Conservation (phyloP, 2,329 filamentous ascomycete genomes). For the Parastagonospora nodorum region DNA sequence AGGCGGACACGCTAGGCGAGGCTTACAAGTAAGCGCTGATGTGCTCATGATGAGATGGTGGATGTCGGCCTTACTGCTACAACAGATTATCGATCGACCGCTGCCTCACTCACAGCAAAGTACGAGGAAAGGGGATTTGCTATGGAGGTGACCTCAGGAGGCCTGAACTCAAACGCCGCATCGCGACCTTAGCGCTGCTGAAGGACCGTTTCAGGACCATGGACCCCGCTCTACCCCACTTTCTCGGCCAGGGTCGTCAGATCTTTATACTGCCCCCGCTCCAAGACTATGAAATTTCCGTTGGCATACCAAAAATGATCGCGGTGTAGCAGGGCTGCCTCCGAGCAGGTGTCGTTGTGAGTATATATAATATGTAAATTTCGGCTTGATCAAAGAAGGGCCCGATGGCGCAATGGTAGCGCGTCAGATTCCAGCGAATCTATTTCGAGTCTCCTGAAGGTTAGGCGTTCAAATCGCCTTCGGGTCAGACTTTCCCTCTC, state of each 20-base stretch:
- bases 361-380: too few species aligned
- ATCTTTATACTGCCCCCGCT: too few species aligned
- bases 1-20: background rate
- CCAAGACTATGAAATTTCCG: too few species aligned
- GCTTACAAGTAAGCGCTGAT: background rate
- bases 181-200: background rate
- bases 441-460: conserved; percentile 10
- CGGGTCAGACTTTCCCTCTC: background rate
- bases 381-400: background rate
- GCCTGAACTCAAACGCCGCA: background rate
- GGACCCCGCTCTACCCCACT: background rate
- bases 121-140: too few species aligned
- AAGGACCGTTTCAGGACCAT: background rate
- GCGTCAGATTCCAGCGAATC: conserved; percentile 16
- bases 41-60: too few species aligned
- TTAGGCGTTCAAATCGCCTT: conserved; percentile 14
- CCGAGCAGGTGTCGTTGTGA: too few species aligned
- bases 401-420: conserved; percentile 15
- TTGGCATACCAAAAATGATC: background rate
- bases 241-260: background rate
- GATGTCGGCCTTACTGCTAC: too few species aligned
- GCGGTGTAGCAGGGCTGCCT: too few species aligned
- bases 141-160: too few species aligned
- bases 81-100: too few species aligned
- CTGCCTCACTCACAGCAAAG: too few species aligned